Conservation (phyloP, 2,329 filamentous ascomycete genomes). For the Geoglossum cookeanum region DNA sequence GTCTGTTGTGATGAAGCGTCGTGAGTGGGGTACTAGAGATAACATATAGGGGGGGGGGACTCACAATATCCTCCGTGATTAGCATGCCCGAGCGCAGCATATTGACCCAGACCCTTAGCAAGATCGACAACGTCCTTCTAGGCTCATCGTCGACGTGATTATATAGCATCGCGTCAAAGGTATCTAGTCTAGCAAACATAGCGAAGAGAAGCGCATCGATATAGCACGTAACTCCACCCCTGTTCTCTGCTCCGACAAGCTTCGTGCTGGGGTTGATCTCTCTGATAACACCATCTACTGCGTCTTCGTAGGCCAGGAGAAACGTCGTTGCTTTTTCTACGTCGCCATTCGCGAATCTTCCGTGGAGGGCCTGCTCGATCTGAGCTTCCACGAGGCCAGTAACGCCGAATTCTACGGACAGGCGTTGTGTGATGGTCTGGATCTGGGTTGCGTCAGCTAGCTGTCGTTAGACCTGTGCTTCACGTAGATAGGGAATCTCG, state of each 20-base stretch:
- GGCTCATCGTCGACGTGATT: conserved; percentile 55
- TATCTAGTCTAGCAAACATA: conserved; percentile 82
- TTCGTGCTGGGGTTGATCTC: conserved; percentile 52
- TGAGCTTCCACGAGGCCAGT: conserved; percentile 41
- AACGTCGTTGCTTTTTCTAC: conserved; percentile 57
- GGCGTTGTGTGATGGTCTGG: conserved; percentile 31
- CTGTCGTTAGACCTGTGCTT: background rate
- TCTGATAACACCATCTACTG: conserved; percentile 59
- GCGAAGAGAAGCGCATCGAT: conserved; percentile 80
- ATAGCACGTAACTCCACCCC: conserved; percentile 80
- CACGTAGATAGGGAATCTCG: background rate
- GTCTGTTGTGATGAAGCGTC: conserved; percentile 33
- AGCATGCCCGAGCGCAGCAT: conserved; percentile 69
- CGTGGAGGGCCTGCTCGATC: conserved; percentile 38
- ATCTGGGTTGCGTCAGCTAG: conserved; percentile 19
- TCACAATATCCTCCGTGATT: conserved; percentile 67
- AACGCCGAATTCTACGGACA: conserved; percentile 32
- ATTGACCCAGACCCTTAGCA: conserved; percentile 84
- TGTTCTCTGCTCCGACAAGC: conserved; percentile 73
- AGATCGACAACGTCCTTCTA: conserved; percentile 52
- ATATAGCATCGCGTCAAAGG: conserved; percentile 83
- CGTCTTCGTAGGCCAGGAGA: conserved; percentile 59
- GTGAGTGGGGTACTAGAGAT: background rate
- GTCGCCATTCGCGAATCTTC: conserved; percentile 48
- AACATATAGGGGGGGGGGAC: conserved; percentile 11